Evolutionary conservation across 75 land plant genomes (phyloP).

Genomic region (Picea sitchensis): DNA sequence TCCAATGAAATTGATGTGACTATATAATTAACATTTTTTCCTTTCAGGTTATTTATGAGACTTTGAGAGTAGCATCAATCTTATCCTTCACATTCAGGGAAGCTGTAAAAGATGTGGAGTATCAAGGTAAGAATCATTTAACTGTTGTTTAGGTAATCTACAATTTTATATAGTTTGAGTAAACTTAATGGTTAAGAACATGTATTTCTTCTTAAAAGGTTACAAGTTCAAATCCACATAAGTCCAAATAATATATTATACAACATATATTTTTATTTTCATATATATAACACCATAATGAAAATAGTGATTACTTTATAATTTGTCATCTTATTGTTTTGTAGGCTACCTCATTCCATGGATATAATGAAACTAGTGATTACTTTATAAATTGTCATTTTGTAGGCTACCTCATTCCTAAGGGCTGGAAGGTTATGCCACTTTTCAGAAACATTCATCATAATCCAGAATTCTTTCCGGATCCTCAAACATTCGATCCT

Average conservation of each 20-base stretch:
- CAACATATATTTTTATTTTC: no score
- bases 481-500: conserved; percentile 80
- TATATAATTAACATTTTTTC: no score
- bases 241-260: no score
- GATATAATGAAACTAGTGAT: no score
- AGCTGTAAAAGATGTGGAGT: conserved; percentile 42
- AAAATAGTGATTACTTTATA: no score
- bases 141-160: no score
- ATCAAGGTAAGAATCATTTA: conserved; percentile 22
- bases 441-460: conserved; percentile 83
- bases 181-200: no score
- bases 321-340: not conserved
- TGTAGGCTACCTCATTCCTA: conserved; percentile 81
- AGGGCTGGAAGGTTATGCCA: conserved; percentile 93
- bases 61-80: conserved; percentile 26
- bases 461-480: conserved; percentile 54
- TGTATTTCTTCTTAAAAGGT: no score
- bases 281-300: no score
- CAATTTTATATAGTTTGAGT: no score
- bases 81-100: conserved; percentile 47
- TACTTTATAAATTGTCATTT: no score
- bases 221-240: not conserved
- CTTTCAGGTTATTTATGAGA: conserved; percentile 45
- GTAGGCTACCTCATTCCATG: conserved; percentile 53
- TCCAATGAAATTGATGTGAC: no score